Base-by-base conservation (phyloP, 345 rosid genomes). In the Linum tenue region DNA sequence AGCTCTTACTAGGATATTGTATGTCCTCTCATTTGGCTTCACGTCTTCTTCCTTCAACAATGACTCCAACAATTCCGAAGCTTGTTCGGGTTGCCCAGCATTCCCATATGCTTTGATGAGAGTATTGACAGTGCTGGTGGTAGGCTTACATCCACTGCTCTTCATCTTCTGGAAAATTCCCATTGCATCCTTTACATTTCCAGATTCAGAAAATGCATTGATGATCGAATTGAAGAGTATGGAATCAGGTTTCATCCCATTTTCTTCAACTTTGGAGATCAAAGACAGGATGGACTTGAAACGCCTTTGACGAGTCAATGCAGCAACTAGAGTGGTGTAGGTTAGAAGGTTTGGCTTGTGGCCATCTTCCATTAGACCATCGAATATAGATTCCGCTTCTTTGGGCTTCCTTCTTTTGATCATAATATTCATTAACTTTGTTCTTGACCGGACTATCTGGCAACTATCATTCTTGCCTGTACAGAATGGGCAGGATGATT, bases 211-310 rank as follows among this genome's bases (percentile, higher is more conserved):
- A 37, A 86, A 82, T n/a, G 91, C 91, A 68, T 90, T 92, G 70
- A 92, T 92, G 76, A 88, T 82, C 57, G 97, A 85, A 63, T 92
- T 90, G 85, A 86, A 92, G 78, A 92, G 87, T 66, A 92, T 87
- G 14, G 96, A 77, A 74, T 92, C 97, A 0, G 96, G 97, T 77
- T 85, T 82, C 72, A 82, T 69, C 11, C 94, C 94, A 15, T 77
- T 78, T 70, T 81, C 80, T 80, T 92, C 97, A 72, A 92, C 77
- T 79, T 83, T 69, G 63, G 83, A 78, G 68, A 85, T 70, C 53
- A 90, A 90, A 2, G 79, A 69, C 37, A 79, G 67, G 69, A 92
- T 88, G 69, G 90, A 83, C 69, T 81, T 69, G 60, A 76, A 92
- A 39, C 70, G 83, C 73, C 81, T 86, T 75, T 74, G 87, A 53